A percentile compares a stretch with the other conserved stretches of the same genome.
phyloP scores from a whole-genome alignment of 768 basidiomycete genomes.

The Lyophyllum semitale region DNA sequence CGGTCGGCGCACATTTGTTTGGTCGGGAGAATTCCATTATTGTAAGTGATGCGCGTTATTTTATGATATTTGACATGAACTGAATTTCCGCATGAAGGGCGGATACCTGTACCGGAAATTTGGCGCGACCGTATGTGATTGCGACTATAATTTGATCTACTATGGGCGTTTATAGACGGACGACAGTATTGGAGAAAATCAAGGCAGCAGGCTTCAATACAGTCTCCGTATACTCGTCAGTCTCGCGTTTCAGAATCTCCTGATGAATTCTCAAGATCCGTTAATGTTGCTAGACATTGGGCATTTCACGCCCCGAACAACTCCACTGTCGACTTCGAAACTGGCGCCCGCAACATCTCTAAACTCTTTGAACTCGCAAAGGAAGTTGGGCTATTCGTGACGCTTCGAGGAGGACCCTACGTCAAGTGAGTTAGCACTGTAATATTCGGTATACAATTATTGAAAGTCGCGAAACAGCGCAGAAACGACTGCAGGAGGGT shows the following conservation, averaged over 20 bases:
- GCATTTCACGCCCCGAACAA: constrained; percentile 12
- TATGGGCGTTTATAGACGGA: not conserved
- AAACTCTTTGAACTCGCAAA: constrained; percentile 8
- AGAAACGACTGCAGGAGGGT: constrained; percentile 9
- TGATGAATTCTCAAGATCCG: not conserved
- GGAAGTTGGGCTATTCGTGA: constrained; percentile 9
- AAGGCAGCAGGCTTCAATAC: constrained; percentile 12
- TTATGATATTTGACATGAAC: not conserved
- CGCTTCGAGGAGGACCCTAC: constrained; percentile 8
- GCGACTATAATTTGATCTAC: not conserved
- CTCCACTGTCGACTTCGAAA: constrained; percentile 11
- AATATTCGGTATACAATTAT: not conserved
- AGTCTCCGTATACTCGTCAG: constrained; percentile 10
- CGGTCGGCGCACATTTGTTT: constrained; percentile 8
- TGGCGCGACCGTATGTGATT: constrained; percentile 8
- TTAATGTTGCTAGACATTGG: not conserved
- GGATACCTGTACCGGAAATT: constrained; percentile 9
- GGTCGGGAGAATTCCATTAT: constrained; percentile 12
- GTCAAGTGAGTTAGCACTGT: not conserved
- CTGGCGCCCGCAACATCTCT: constrained; percentile 5
- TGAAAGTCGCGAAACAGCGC: not conserved
- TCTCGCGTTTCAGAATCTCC: not conserved
- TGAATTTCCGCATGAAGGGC: not conserved
- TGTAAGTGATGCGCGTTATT: not conserved
- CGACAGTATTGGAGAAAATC: constrained; percentile 7